These are phyloP conservation scores for Durio zibethinus DNA, from an alignment of 345 rosid species.

Conservation along the genomic window DNA sequence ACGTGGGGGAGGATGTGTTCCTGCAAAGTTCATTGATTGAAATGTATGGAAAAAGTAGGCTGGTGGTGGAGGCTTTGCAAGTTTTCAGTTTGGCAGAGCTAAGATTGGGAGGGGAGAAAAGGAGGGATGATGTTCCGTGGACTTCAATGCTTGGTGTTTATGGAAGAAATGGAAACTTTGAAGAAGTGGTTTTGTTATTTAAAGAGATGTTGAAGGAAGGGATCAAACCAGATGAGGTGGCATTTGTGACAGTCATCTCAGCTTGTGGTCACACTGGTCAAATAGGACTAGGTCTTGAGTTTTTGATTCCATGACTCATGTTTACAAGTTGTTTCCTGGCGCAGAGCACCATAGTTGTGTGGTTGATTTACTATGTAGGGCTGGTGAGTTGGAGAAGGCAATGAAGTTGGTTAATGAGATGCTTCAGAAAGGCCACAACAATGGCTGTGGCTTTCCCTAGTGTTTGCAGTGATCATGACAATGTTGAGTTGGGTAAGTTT, in stretches of 20 bases:
- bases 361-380: slow-evolving; percentile 53
- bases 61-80: slow-evolving; percentile 36
- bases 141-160: slow-evolving; percentile 53
- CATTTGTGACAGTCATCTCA: slow-evolving; percentile 50
- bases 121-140: slow-evolving; percentile 53
- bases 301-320: slow-evolving; percentile 41
- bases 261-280: slow-evolving; percentile 61
- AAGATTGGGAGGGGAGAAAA: slow-evolving; percentile 17
- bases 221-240: slow-evolving; percentile 45
- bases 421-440: slow-evolving; percentile 29
- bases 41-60: slow-evolving; percentile 60
- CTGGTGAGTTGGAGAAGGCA: slow-evolving; percentile 52
- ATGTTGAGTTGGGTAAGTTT: slow-evolving; percentile 45
- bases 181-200: slow-evolving; percentile 37
- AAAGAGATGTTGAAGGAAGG: slow-evolving; percentile 41
- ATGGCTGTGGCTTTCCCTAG: slow-evolving; percentile 41
- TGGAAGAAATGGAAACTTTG: slow-evolving; percentile 41
- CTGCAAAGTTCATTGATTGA: slow-evolving; percentile 59
- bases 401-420: slow-evolving; percentile 43
- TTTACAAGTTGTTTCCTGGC: slow-evolving; percentile 37
- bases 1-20: slow-evolving; percentile 37
- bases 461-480: slow-evolving; percentile 42
- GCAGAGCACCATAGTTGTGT: slow-evolving; percentile 55
- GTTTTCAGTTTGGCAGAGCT: slow-evolving; percentile 38
- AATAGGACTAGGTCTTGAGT: slow-evolving; percentile 44